Base-by-base conservation (phyloP, 2,329 filamentous ascomycete genomes). In the Exophiala mesophila region DNA sequence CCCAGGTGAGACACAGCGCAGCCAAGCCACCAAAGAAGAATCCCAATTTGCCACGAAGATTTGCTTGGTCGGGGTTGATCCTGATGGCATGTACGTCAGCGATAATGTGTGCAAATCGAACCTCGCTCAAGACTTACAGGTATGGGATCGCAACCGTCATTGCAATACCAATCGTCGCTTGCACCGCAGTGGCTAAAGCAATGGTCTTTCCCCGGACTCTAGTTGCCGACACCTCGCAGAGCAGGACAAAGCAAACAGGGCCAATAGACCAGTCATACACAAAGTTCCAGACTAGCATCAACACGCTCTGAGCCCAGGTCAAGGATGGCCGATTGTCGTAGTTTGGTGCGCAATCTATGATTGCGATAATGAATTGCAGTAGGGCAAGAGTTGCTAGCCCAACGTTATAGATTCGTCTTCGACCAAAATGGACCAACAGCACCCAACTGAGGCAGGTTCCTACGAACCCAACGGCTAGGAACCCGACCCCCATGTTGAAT, bases 211-310 rank as follows among this genome's bases (percentile, higher is more conserved):
- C 66, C 0, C 67, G 60, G 3, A 71, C 55, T 6, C 56, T 54
- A 3, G 71, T 62, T 1, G 68, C 69, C 1, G 61, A 66, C 13
- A 57, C 72, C 53, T 72, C 72, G 7, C 69, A 69, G 2, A 70
- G 63, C 29, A 72, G 62, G 30, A 68, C 66, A 26, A 74, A 76
- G 37, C 61, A 63, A 33, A 69, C 57, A 2, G 66, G 62, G 1
- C 67, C 67, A 30, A 70, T 60, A 0, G 64, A 67, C 23, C 52
- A 38, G 37, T 62, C 60, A 49, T 68, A 70, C 4, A 66, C 54
- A 44, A 67, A 63, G 17, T 63, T 59, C 53, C 63, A 69, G 21
- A 68, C 54, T 4, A 69, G 55, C 39, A 62, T 64, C 23, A 63
- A 50, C 1, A 61, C 55, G 2, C 60, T 57, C 40, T 68, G 60